Percentiles rank a stretch among this genome's conserved stretches.
phyloP scores from a whole-genome alignment of 345 rosid species.

The Reutealis trisperma region DNA sequence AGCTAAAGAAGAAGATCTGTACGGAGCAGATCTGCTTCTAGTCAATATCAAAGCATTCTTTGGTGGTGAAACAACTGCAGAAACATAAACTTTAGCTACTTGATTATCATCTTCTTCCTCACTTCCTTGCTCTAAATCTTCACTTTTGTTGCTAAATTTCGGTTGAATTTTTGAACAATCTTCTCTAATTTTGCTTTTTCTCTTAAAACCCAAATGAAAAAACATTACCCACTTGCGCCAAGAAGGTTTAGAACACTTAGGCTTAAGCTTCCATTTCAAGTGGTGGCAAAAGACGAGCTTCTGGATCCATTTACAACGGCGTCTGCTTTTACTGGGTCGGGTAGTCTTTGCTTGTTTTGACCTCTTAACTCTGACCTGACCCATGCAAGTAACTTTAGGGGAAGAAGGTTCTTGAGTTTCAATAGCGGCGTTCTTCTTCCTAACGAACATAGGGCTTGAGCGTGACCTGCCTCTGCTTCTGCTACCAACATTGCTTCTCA shows the following conservation, averaged over 20 bases:
- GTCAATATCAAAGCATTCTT: constrained; percentile 65
- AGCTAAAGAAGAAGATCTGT: constrained; percentile 79
- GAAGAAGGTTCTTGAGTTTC: constrained; percentile 90
- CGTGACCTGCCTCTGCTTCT: constrained; percentile 77
- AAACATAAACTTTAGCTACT: constrained; percentile 30
- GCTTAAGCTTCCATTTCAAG: constrained; percentile 24
- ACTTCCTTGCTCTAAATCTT: constrained; percentile 15
- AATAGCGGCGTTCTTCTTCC: constrained; percentile 51
- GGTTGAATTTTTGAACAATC: constrained; percentile 37
- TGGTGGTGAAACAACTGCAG: constrained; percentile 59
- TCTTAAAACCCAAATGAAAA: constrained; percentile 21
- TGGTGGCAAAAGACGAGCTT: constrained; percentile 35
- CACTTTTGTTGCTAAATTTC: constrained; percentile 25
- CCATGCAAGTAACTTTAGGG: constrained; percentile 97
- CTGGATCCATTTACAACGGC: constrained; percentile 51
- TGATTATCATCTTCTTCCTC: constrained; percentile 29
- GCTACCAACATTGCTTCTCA: constrained; percentile 66
- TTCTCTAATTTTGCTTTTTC: constrained; percentile 29
- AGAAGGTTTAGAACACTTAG: constrained; percentile 34
- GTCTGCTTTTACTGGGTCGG: constrained; percentile 13
- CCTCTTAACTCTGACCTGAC: constrained; percentile 79
- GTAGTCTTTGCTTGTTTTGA: constrained; percentile 43
- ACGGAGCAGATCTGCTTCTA: constrained; percentile 88
- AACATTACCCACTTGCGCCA: constrained; percentile 46
- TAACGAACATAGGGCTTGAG: constrained; percentile 80